A percentile compares a stretch with the other conserved stretches of the same genome.
These are phyloP conservation scores for Calonectria montana DNA, from an alignment of 2,329 filamentous ascomycete genomes.

Conservation along the genomic window DNA sequence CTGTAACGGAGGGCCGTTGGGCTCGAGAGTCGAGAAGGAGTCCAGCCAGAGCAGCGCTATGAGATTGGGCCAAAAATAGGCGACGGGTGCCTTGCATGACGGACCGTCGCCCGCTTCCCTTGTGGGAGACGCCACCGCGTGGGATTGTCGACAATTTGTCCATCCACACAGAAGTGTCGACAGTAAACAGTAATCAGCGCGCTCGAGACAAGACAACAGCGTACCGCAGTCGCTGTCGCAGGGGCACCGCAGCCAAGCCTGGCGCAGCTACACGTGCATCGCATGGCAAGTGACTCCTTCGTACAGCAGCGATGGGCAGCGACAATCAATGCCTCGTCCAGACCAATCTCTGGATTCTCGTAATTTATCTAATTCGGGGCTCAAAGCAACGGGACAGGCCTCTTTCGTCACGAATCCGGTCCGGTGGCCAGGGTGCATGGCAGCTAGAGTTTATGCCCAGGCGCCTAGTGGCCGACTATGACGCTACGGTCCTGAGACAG, in stretches of 20 bases:
- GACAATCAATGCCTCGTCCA: constrained; percentile 7
- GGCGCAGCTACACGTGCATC: background rate
- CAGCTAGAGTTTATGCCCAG: constrained; percentile 19
- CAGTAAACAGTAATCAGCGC: background rate
- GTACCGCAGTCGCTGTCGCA: background rate
- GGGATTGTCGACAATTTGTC: constrained; percentile 1
- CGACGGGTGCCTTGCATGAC: constrained; percentile 27
- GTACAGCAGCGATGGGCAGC: background rate
- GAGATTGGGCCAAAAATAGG: constrained; percentile 28
- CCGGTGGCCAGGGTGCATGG: background rate
- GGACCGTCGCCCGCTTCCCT: constrained; percentile 16
- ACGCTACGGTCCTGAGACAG: constrained; percentile 33
- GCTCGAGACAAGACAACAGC: background rate
- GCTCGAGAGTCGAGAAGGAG: no score
- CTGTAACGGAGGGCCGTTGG: background rate
- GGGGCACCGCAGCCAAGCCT: background rate
- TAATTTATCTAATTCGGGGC: constrained; percentile 17
- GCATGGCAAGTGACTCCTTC: background rate
- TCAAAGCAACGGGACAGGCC: constrained; percentile 17
- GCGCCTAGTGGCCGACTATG: constrained; percentile 28
- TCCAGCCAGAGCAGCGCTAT: no score
- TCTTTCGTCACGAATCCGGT: background rate
- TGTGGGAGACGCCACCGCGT: constrained; percentile 29
- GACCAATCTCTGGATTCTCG: constrained; percentile 1
- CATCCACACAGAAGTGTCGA: background rate